Conservation (phyloP, 2,329 filamentous ascomycete species). For the Macrophomina pseudophaseolina region DNA sequence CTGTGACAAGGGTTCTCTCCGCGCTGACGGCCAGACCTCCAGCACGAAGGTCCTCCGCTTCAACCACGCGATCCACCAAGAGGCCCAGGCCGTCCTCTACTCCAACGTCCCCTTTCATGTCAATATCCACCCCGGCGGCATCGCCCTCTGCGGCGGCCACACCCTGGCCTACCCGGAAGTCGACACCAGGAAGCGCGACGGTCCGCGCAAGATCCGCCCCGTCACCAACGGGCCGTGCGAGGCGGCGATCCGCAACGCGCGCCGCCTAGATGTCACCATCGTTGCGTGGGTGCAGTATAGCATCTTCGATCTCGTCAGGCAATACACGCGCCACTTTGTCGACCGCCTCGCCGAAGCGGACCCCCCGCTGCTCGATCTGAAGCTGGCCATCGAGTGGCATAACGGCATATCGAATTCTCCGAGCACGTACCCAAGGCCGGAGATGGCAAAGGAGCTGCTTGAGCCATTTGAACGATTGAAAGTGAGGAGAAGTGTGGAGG, state of each 20-base stretch:
- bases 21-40: not conserved
- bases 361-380: not conserved
- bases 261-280: constrained; percentile 6
- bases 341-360: not conserved
- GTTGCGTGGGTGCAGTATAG: constrained; percentile 11
- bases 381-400: constrained; percentile 16
- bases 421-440: not conserved
- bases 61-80: constrained; percentile 18
- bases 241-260: not conserved
- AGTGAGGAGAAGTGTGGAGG: not conserved
- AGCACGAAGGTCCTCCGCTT: not conserved
- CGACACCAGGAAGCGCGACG: constrained; percentile 23
- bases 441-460: constrained; percentile 17
- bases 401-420: constrained; percentile 19
- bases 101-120: constrained; percentile 5
- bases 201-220: not conserved
- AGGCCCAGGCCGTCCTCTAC: constrained; percentile 14
- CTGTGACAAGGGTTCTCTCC: not conserved
- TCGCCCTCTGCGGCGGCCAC: constrained; percentile 8
- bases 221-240: not conserved
- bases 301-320: constrained; percentile 4
- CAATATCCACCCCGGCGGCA: constrained; percentile 6
- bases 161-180: constrained; percentile 6
- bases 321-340: not conserved
- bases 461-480: not conserved